Conservation (phyloP, 441 rosid species). For the Oxalis stricta region DNA sequence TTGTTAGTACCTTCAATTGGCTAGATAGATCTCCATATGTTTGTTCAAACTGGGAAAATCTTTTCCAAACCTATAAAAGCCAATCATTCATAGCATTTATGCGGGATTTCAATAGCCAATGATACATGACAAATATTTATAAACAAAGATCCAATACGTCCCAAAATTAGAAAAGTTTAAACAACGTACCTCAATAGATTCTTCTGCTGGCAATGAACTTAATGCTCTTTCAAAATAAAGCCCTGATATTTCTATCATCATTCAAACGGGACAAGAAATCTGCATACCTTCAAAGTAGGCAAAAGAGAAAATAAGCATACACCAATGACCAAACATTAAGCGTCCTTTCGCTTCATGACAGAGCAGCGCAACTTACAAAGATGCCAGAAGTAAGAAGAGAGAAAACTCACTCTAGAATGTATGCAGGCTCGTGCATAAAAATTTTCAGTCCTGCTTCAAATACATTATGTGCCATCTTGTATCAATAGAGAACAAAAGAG, state of each 20-base stretch:
- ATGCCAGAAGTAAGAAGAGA: neutral
- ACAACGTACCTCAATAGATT: conserved; percentile 60
- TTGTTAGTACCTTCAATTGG: conserved; percentile 62
- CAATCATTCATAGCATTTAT: too few species aligned
- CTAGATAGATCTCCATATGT: conserved; percentile 92
- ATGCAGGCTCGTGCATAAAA: conserved; percentile 88
- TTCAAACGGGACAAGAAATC: conserved; percentile 89
- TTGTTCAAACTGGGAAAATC: conserved; percentile 74
- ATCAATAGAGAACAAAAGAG: conserved; percentile 11
- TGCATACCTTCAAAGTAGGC: conserved; percentile 54
- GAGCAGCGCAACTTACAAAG: neutral
- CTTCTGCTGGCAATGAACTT: conserved; percentile 76
- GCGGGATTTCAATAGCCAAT: neutral
- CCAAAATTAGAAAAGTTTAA: neutral
- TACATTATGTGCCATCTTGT: conserved; percentile 86
- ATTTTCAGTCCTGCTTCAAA: conserved; percentile 88
- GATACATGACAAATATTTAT: neutral
- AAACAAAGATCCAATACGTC: too few species aligned
- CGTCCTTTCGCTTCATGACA: neutral
- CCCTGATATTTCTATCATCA: conserved; percentile 88
- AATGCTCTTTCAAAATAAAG: conserved; percentile 91
- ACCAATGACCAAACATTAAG: too few species aligned
- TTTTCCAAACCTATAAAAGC: conserved; percentile 76
- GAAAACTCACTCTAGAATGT: conserved; percentile 78
- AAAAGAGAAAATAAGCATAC: neutral